Percentiles rank a stretch among this genome's conserved stretches.
phyloP scores from a whole-genome alignment of 345 rosid genomes.

The Murraya paniculata region DNA sequence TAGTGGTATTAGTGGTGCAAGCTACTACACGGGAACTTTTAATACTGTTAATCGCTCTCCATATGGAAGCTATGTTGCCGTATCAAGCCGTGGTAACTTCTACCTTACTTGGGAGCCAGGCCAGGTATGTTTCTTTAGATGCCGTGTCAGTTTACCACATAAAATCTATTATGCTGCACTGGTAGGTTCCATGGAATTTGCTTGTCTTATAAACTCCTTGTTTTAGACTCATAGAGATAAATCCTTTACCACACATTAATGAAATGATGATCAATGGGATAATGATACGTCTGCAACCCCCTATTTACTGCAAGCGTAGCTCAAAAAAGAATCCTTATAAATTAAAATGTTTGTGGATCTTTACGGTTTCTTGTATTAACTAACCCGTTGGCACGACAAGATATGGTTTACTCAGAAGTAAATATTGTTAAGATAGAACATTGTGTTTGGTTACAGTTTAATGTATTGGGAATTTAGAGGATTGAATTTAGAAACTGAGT shows the following conservation, averaged over 20 bases:
- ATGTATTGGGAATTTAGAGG: background rate
- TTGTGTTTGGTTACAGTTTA: background rate
- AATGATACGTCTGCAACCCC: background rate
- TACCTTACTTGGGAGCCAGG: slow-evolving; percentile 98
- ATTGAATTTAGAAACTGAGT: background rate
- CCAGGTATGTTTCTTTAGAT: slow-evolving; percentile 48
- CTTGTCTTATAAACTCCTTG: background rate
- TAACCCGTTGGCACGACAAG: background rate
- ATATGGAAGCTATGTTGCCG: slow-evolving; percentile 90
- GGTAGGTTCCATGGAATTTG: background rate
- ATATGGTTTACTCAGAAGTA: background rate
- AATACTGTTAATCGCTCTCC: slow-evolving; percentile 94
- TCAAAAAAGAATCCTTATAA: background rate
- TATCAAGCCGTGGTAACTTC: slow-evolving; percentile 98
- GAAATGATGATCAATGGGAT: background rate
- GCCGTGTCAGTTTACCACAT: background rate
- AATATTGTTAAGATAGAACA: background rate
- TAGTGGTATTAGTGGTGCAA: slow-evolving; percentile 97
- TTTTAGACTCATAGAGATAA: background rate
- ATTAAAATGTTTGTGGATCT: background rate
- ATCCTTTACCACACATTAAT: background rate
- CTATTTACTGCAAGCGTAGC: background rate
- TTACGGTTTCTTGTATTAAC: background rate
- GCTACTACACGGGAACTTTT: slow-evolving; percentile 93
- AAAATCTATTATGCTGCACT: background rate